phyloP scores from a whole-genome alignment of 2,329 filamentous ascomycete genomes.

The Diaporthe citri region DNA sequence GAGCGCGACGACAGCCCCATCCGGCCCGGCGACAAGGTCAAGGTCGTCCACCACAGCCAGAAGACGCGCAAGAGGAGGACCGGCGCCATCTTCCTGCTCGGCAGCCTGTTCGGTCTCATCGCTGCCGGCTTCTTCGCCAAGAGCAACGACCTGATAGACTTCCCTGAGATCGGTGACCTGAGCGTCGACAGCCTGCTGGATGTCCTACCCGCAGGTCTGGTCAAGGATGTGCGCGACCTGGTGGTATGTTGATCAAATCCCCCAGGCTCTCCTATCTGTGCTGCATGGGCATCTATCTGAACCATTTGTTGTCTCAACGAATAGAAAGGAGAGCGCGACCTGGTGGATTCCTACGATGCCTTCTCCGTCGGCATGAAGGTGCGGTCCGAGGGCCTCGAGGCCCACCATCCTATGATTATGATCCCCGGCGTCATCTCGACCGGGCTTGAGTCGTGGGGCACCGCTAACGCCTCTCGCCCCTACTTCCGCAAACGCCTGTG shows the following conservation, averaged over 20 bases:
- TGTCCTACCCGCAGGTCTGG: constrained; percentile 85
- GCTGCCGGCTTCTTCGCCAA: constrained; percentile 90
- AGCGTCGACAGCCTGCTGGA: constrained; percentile 90
- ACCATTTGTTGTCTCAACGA: constrained; percentile 37
- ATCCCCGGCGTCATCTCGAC: constrained; percentile 98
- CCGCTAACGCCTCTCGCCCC: constrained; percentile 82
- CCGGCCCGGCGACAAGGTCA: constrained; percentile 53
- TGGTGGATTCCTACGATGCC: constrained; percentile 88
- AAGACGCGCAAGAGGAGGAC: constrained; percentile 79
- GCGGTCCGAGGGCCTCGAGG: constrained; percentile 81
- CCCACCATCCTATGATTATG: constrained; percentile 94
- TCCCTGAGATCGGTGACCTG: constrained; percentile 77
- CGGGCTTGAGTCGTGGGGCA: constrained; percentile 96
- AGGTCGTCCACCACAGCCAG: constrained; percentile 58
- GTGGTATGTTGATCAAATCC: constrained; percentile 68
- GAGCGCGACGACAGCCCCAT: constrained; percentile 52
- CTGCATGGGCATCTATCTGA: background rate
- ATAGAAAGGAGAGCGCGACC: constrained; percentile 85
- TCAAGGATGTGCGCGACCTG: constrained; percentile 88
- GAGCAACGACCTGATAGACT: constrained; percentile 88
- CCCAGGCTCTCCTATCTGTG: background rate
- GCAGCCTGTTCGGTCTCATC: constrained; percentile 91
- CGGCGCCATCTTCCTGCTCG: constrained; percentile 87
- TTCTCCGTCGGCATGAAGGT: constrained; percentile 92
- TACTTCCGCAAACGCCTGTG: constrained; percentile 96